Evolutionary conservation across 805 yeast species (phyloP).

Genomic region (Metschnikowia picachoensis): DNA sequence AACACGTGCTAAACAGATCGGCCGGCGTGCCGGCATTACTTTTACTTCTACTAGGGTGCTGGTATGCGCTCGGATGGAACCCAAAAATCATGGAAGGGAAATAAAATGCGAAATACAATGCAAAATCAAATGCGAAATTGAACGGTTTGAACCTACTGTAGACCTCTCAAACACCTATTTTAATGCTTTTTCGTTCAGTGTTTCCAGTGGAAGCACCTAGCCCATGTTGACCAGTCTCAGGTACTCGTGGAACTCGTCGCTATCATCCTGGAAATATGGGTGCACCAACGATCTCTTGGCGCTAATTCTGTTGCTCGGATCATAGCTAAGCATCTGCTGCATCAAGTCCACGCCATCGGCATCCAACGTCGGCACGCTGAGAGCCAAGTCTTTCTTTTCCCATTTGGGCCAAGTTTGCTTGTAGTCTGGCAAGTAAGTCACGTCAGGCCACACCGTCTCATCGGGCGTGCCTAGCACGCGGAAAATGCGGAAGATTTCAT

Average conservation of each 20-base stretch:
- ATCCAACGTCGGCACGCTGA: constrained; percentile 75
- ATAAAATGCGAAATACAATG: constrained; percentile 8
- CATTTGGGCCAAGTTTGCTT: constrained; percentile 92
- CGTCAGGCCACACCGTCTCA: constrained; percentile 94
- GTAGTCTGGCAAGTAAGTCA: constrained; percentile 84
- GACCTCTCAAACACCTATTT: background rate
- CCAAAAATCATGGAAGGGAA: background rate
- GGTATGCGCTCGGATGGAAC: constrained; percentile 1
- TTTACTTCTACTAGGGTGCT: constrained; percentile 6
- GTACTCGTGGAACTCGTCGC: constrained; percentile 27
- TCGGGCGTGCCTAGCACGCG: constrained; percentile 91
- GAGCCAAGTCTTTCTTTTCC: constrained; percentile 67
- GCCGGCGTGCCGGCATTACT: background rate
- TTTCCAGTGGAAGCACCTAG: constrained; percentile 4
- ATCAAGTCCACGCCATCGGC: constrained; percentile 79
- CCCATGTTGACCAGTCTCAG: constrained; percentile 40
- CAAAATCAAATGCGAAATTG: constrained; percentile 6
- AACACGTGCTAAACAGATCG: background rate
- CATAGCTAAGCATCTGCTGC: constrained; percentile 76
- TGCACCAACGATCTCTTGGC: constrained; percentile 91
- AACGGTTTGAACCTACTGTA: background rate
- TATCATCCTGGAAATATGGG: constrained; percentile 73
- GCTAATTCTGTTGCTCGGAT: constrained; percentile 89
- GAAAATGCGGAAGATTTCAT: constrained; percentile 91
- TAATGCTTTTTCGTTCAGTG: background rate